Evolutionary conservation across 75 land plant genomes (phyloP), one percentile per base, ranked within the genome.

Genomic region (Selaginella tamariscina): DNA sequence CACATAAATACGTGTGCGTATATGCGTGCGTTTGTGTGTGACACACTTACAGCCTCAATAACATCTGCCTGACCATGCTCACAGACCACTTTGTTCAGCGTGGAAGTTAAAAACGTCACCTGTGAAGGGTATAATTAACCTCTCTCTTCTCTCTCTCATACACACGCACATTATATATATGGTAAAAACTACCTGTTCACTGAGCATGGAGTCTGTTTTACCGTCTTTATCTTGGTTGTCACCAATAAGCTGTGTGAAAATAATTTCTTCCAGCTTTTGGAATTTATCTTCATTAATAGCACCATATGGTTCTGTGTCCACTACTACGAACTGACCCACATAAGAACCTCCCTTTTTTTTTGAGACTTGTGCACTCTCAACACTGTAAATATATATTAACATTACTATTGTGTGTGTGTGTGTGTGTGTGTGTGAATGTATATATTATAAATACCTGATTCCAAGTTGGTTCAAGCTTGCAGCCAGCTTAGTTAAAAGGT

Each of bases 21-120:
- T 29, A 30, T 27, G 29, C 2, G 31, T 20, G 54, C 11, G 66
- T 29, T 20, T 2, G 30, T 29, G 20, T 2, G 31, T 20, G 21
- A 65, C 2, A n/a, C 24, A 71, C 73, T 71, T 54, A 71, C 73
- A 30, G 73, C 73, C 62, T 71, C 73, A 29, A 71, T 31, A 56
- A 71, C 73, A 22, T 71, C 69, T 30, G 54, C 44, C 57, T 29
- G 27, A 24, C 73, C 69, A 65, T 71, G 56, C 31, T 32, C 73
- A 18, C 30, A 27, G 33, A 71, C 73, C 39, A 66, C 68, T 27
- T 71, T 71, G 69, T 71, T 30, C 69, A 71, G 54, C 30, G 73
- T 30, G 24, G 32, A 39, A 1, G 30, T 64, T 23, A 71, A 29
- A 33, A 71, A 71, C 27, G 73, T 18, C 29, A 64, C 73, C 71